Evolutionary conservation across 2,329 filamentous ascomycete species (phyloP), one percentile per base, ranked within the genome.

Genomic region (Calonectria pseudoturangicola): DNA sequence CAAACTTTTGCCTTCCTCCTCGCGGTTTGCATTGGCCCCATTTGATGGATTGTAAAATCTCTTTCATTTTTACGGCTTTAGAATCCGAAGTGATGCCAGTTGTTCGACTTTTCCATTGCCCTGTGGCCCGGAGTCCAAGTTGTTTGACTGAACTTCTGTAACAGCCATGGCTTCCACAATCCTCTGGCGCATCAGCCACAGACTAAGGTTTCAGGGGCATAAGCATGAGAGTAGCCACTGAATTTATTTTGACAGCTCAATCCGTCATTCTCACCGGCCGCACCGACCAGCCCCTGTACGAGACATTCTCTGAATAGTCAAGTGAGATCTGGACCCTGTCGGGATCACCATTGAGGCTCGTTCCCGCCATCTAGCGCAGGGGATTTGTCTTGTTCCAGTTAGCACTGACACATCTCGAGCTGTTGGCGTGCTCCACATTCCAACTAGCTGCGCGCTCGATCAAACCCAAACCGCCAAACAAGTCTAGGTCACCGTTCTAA

Each of bases 391-490:
- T 16, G 12, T 39, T 39, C n/a, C 30, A 39, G 51, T 56, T 56
- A 56, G 51, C 18, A 39, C 8, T 10, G 9, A 7, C 54, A 8
- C 3, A 4, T 27, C n/a, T 3, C 36, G 41, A 1, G 33, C 10
- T 39, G 18, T 60, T 41, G 54, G 41, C 54, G 18, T 41, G 54
- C 33, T 41, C 33, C 54, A 41, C 54, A 41, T 41, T 60, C 54
- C 54, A 60, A 15, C 54, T 58, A 33, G 10, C 33, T 16, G 5
- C 21, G 54, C 54, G 15, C 12, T 41, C 21, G 7, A 60, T 27
- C 33, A 41, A 60, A 18, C 36, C 36, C 36, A 16, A 25, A 60
- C 25, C 54, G 27, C 39, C 36, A 60, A 60, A 18, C 1, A 10
- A 36, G 54, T 16, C 13, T 41, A 39, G 33, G 21, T 25, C 13